Evolutionary conservation across 2,329 filamentous ascomycete species (phyloP), one percentile per base, ranked within the genome.

Genomic region (Claviceps maximensis): DNA sequence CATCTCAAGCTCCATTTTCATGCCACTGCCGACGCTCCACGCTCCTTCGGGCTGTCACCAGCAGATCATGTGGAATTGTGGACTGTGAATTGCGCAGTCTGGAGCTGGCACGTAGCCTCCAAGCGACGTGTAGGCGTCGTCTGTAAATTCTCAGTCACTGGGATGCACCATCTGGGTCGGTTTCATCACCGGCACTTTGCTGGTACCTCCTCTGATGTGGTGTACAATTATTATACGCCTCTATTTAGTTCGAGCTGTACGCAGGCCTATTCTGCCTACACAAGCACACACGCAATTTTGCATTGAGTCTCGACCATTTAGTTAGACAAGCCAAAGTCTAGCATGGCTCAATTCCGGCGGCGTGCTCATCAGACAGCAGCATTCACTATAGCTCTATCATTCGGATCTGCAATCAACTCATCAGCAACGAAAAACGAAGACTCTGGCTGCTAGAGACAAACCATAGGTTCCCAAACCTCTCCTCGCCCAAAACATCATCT

Each of bases 401-500:
- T 51, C 3, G 55, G 54, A 13, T 62, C 63, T 66, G 19, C 12
- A 36, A 47, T 19, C 51, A 10, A 36, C 7, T 21, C n/a, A 33
- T 50, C 38, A 50, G 53, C 19, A 47, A 40, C 13, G 15, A 23
- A 23, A 21, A 29, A 29, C 17, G 10, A n/a, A 31, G 0, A 5
- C 23, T 12, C 5, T 21, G 2, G 23, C 36, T 6, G 19, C 49
- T 27, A 21, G 29, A 25, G 17, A 71, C 72, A 69, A 27, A 72
- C 55, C 69, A 56, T 75, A 74, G 10, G 65, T 64, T 58, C 73
- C 17, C 17, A 51, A 73, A 50, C 74, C 74, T 31, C 71, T 72
- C n/a, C 76, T 67, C 5, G 76, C 75, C 78, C 78, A 82, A 3
- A 62, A 54, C 53, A 65, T 65, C 70, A 82, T 70, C 72, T 89